phyloP scores from a whole-genome alignment of 2,329 filamentous ascomycete genomes.

The Cladophialophora psammophila region DNA sequence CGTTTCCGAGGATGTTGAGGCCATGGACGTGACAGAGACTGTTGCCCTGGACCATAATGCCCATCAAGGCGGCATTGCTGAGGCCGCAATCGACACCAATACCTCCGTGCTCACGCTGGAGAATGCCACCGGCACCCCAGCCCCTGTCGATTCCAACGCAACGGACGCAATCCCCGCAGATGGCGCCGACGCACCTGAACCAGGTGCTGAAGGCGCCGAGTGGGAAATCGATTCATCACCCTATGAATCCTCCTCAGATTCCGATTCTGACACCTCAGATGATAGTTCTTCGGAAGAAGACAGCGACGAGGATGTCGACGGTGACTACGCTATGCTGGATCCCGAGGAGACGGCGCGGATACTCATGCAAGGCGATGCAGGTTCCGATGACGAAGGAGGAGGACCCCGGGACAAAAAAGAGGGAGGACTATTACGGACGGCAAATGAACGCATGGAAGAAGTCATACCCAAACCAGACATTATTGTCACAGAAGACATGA shows the following conservation, averaged over 20 bases:
- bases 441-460: constrained; percentile 76
- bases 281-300: constrained; percentile 64
- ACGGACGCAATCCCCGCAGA: constrained; percentile 21
- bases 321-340: constrained; percentile 74
- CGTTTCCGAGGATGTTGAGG: not conserved
- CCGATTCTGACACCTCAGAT: constrained; percentile 64
- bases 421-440: constrained; percentile 69
- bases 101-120: constrained; percentile 11
- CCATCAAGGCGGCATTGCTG: not conserved
- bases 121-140: constrained; percentile 8
- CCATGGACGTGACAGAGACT: constrained; percentile 16
- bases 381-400: constrained; percentile 78
- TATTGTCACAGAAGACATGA: constrained; percentile 76
- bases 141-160: not conserved
- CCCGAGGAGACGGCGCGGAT: constrained; percentile 84
- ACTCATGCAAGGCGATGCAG: constrained; percentile 82
- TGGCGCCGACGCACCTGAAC: constrained; percentile 41
- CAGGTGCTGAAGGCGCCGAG: constrained; percentile 68
- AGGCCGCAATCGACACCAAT: constrained; percentile 14
- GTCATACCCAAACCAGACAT: constrained; percentile 77
- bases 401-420: constrained; percentile 51
- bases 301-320: constrained; percentile 49
- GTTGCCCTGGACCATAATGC: not conserved
- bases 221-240: constrained; percentile 85
- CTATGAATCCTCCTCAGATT: constrained; percentile 68